phyloP scores from a whole-genome alignment of 805 yeast genomes.

The Candida taoyuanica region DNA sequence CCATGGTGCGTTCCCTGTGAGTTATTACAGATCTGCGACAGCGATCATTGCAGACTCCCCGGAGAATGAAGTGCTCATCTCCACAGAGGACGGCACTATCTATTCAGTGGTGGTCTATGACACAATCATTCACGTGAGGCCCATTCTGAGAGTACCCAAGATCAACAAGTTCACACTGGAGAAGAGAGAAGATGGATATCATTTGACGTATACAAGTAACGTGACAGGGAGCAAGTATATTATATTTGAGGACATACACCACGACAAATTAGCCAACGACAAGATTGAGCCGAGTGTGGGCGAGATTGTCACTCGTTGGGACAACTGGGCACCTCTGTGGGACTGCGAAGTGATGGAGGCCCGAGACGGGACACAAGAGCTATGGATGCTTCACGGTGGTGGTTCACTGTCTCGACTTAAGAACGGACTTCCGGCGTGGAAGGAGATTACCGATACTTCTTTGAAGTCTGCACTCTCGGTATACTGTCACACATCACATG shows the following conservation, averaged over 20 bases:
- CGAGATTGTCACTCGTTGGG: conserved; percentile 27
- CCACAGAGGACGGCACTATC: conserved; percentile 26
- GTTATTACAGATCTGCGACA: conserved; percentile 29
- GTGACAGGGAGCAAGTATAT: conserved; percentile 36
- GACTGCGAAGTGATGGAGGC: conserved; percentile 35
- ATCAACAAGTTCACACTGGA: conserved; percentile 27
- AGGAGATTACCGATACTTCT: conserved; percentile 14
- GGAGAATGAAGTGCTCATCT: conserved; percentile 20
- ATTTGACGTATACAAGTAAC: conserved; percentile 36
- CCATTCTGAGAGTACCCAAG: conserved; percentile 35
- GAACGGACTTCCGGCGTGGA: conserved; percentile 18
- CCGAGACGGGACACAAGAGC: conserved; percentile 30
- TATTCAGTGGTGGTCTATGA: conserved; percentile 22
- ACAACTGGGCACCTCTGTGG: conserved; percentile 45
- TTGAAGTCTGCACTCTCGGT: conserved; percentile 18
- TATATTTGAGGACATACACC: conserved; percentile 26
- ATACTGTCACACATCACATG: conserved; percentile 17
- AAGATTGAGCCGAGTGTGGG: conserved; percentile 4
- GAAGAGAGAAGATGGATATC: conserved; percentile 9
- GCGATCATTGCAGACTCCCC: conserved; percentile 16
- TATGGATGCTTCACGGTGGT: conserved; percentile 32
- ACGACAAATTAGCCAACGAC: conserved; percentile 12
- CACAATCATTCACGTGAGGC: conserved; percentile 22
- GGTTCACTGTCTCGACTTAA: conserved; percentile 17
- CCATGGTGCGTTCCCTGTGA: conserved; percentile 36